Conservation (phyloP, 208 protist genomes). For the Trypanosomatidae sp. region DNA sequence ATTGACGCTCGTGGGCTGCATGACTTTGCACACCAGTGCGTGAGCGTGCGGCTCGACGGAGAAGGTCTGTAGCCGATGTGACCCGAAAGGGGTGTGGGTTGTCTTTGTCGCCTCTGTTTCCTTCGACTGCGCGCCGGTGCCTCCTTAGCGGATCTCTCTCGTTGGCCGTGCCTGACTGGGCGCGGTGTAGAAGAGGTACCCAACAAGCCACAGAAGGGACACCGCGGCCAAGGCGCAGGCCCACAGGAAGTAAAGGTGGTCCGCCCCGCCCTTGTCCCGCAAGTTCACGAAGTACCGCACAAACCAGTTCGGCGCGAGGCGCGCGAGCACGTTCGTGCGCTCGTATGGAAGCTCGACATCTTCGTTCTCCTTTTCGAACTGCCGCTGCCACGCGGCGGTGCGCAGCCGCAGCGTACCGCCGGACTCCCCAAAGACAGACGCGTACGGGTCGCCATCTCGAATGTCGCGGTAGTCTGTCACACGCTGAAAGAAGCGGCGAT, state of each 20-base stretch:
- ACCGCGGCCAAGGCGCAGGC: constrained; percentile 22
- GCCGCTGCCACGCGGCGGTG: constrained; percentile 79
- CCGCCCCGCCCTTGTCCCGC: constrained; percentile 72
- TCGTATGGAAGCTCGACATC: constrained; percentile 83
- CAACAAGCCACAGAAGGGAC: constrained; percentile 41
- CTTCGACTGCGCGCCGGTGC: neutral
- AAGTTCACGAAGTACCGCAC: constrained; percentile 83
- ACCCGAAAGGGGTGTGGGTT: neutral
- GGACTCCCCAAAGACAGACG: constrained; percentile 64
- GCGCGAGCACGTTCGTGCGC: constrained; percentile 67
- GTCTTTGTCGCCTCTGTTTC: neutral
- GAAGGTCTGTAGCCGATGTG: neutral
- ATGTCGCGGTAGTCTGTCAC: constrained; percentile 78
- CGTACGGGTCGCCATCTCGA: constrained; percentile 72
- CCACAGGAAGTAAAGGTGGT: constrained; percentile 44
- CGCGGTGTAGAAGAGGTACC: constrained; percentile 79
- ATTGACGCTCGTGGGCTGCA: neutral
- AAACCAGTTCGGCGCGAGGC: constrained; percentile 83
- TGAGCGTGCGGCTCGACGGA: neutral
- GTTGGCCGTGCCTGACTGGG: constrained; percentile 56
- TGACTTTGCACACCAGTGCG: neutral
- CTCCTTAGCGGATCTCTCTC: constrained; percentile 57
- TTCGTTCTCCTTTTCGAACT: constrained; percentile 89
- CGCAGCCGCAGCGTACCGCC: constrained; percentile 51
- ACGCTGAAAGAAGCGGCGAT: constrained; percentile 68